Evolutionary conservation across 805 yeast species (phyloP).

Genomic region (Ogataea paraovalis): DNA sequence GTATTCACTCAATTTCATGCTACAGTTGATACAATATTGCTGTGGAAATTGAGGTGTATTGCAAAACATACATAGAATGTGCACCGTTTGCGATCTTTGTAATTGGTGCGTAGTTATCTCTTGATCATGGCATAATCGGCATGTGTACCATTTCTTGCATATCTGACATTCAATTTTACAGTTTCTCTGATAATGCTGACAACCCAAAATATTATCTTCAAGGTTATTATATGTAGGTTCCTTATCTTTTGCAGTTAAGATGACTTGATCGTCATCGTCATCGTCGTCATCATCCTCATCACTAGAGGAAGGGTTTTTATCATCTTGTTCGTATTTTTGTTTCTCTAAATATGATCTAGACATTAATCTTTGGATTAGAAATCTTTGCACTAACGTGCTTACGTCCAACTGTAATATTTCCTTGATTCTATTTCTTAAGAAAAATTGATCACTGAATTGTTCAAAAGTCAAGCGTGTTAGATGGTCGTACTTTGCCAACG

Average conservation of each 20-base stretch:
- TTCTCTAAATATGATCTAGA: constrained; percentile 61
- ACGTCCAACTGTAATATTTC: constrained; percentile 39
- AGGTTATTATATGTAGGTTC: constrained; percentile 45
- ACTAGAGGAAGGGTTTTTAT: constrained; percentile 1
- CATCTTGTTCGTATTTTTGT: constrained; percentile 22
- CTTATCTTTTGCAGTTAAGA: constrained; percentile 44
- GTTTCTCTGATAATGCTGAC: constrained; percentile 76
- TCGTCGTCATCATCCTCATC: constrained; percentile 17
- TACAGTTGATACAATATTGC: constrained; percentile 67
- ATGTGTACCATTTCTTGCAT: constrained; percentile 72
- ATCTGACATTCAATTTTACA: constrained; percentile 80
- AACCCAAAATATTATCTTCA: constrained; percentile 54
- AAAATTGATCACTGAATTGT: constrained; percentile 32
- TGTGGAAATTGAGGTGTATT: constrained; percentile 69
- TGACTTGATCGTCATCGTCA: constrained; percentile 33
- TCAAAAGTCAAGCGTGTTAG: constrained; percentile 30
- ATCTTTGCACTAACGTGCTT: constrained; percentile 41
- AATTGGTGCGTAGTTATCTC: constrained; percentile 51
- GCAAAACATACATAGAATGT: constrained; percentile 81
- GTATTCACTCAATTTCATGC: constrained; percentile 63
- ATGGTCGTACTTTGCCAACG: constrained; percentile 21
- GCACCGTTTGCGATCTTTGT: constrained; percentile 53
- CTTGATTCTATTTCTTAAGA: constrained; percentile 47
- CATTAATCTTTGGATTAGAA: constrained; percentile 60
- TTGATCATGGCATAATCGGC: constrained; percentile 85